Conservation (phyloP, 495 filamentous ascomycete species). For the Neurospora cerealis region DNA sequence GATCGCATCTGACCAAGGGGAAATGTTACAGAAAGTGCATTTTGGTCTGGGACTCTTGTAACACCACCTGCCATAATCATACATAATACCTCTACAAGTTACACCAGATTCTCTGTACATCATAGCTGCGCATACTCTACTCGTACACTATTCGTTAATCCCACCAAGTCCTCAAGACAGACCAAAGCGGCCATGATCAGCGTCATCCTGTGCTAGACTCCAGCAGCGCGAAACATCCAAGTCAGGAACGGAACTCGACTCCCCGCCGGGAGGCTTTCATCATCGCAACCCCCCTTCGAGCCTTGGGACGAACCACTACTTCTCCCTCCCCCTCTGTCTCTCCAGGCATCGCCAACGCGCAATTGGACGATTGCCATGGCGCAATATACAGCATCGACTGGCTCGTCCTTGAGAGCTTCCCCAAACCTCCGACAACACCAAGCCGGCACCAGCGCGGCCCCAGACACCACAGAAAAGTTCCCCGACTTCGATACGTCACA, state of each 20-base stretch:
- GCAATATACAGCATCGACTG: not conserved
- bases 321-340: not conserved
- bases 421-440: slow-evolving; percentile 21
- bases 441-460: slow-evolving; percentile 21
- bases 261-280: not conserved
- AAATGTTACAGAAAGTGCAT: not conserved
- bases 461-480: slow-evolving; percentile 38
- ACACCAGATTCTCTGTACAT: not conserved
- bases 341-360: not conserved
- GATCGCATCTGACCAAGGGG: not conserved
- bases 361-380: not conserved
- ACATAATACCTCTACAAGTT: not conserved
- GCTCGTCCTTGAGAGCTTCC: slow-evolving; percentile 21
- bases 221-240: not conserved
- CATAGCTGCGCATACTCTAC: not conserved
- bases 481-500: slow-evolving; percentile 39
- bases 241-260: not conserved
- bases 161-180: not conserved
- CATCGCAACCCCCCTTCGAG: not conserved
- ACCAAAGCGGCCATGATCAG: not conserved
- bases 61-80: not conserved
- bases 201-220: not conserved
- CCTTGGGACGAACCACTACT: not conserved
- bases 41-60: not conserved
- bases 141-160: not conserved